phyloP scores from a whole-genome alignment of 2,329 filamentous ascomycete species.

The Exophiala spinifera region DNA sequence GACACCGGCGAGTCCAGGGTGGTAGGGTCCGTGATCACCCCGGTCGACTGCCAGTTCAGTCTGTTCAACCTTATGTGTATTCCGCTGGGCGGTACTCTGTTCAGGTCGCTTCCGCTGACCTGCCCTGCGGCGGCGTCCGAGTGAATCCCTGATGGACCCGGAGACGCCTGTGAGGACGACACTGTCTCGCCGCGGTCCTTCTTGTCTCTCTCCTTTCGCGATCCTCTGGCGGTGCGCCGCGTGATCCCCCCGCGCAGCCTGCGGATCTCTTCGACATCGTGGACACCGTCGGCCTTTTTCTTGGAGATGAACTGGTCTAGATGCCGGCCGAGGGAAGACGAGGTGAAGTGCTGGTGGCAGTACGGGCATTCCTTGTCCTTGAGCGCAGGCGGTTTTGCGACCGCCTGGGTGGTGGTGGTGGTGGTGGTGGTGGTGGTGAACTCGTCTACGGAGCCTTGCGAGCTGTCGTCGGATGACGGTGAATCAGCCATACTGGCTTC shows the following conservation, averaged over 20 bases:
- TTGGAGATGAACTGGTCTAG: slow-evolving; percentile 92
- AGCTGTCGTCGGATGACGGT: slow-evolving; percentile 19
- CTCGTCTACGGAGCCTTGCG: slow-evolving; percentile 24
- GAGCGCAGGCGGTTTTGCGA: slow-evolving; percentile 41
- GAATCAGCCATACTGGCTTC: slow-evolving; percentile 16
- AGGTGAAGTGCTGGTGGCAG: slow-evolving; percentile 86
- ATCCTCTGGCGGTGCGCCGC: slow-evolving; percentile 72
- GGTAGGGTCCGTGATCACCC: slow-evolving; percentile 72
- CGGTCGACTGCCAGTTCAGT: slow-evolving; percentile 71
- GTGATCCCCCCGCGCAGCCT: slow-evolving; percentile 83
- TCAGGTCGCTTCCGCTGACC: slow-evolving; percentile 13
- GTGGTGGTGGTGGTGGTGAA: too few relatives aligned
- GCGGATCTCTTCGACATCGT: slow-evolving; percentile 84
- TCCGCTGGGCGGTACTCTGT: slow-evolving; percentile 20
- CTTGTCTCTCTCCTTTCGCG: slow-evolving; percentile 56
- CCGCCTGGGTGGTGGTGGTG: slow-evolving; percentile 5
- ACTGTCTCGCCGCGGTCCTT: slow-evolving; percentile 54
- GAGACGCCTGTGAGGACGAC: slow-evolving; percentile 33
- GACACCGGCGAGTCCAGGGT: slow-evolving; percentile 47
- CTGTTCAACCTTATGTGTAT: slow-evolving; percentile 52
- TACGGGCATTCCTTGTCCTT: slow-evolving; percentile 90
- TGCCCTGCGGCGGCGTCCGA: not conserved
- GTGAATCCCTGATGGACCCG: slow-evolving; percentile 6
- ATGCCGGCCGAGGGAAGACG: slow-evolving; percentile 87
- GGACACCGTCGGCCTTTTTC: slow-evolving; percentile 89